Percentiles rank a stretch among this genome's conserved stretches.
phyloP scores from a whole-genome alignment of 208 protist species.

The Trypanosoma cruzi region DNA sequence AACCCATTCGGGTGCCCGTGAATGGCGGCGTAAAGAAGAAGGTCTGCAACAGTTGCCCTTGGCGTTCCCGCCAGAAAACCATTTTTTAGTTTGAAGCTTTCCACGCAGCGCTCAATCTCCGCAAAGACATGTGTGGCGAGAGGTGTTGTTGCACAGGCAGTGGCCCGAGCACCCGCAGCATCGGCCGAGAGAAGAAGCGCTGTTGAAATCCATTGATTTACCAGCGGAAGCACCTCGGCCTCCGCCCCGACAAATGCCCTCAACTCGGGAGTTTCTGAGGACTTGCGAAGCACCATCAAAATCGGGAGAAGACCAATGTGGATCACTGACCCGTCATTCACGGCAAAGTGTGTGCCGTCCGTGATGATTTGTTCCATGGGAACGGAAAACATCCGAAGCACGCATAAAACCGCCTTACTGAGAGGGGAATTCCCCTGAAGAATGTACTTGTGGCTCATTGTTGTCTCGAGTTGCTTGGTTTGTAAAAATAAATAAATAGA shows the following conservation, averaged over 20 bases:
- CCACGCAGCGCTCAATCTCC: constrained; percentile 53
- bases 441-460: constrained; percentile 28
- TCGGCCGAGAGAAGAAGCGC: constrained; percentile 39
- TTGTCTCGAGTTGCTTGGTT: background rate
- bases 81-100: constrained; percentile 26
- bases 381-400: constrained; percentile 29
- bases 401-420: constrained; percentile 11
- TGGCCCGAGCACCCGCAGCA: constrained; percentile 2
- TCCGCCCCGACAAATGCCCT: constrained; percentile 30
- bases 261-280: constrained; percentile 7
- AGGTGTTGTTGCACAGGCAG: constrained; percentile 23
- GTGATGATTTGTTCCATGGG: constrained; percentile 17
- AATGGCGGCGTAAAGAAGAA: constrained; percentile 70
- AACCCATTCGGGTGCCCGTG: constrained; percentile 39
- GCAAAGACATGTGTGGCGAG: constrained; percentile 43
- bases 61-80: constrained; percentile 50
- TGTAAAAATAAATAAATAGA: background rate
- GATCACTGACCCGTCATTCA: constrained; percentile 6
- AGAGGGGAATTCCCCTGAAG: constrained; percentile 33
- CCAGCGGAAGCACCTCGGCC: constrained; percentile 25
- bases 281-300: constrained; percentile 17
- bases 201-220: constrained; percentile 65
- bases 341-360: constrained; percentile 23
- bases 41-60: constrained; percentile 65
- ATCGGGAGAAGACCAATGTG: constrained; percentile 28